Evolutionary conservation across 371 early-diverging fungal species (phyloP).

Genomic region (Circinella umbellata): DNA sequence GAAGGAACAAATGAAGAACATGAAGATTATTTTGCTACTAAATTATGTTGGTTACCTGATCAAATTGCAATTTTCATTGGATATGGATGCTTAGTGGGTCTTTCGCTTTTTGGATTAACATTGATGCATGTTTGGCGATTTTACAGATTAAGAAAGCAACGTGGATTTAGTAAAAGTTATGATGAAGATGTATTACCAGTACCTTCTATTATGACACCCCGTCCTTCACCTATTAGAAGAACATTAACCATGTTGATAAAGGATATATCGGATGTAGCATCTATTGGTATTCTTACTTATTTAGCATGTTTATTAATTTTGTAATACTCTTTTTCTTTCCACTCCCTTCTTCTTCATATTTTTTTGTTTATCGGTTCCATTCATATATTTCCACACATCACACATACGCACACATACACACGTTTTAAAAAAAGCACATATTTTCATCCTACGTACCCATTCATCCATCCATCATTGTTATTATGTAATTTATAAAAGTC

Average conservation of each 20-base stretch:
- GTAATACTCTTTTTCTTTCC: background rate
- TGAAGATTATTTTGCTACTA: slow-evolving; percentile 15
- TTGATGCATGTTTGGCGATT: background rate
- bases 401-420: no score
- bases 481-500: no score
- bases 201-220: background rate
- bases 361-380: background rate
- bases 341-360: background rate
- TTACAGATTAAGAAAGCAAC: background rate
- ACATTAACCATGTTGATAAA: background rate
- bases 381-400: background rate
- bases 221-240: background rate
- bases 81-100: slow-evolving; percentile 28
- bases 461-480: no score
- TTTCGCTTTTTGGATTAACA: slow-evolving; percentile 18
- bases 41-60: slow-evolving; percentile 47
- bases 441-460: no score
- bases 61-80: slow-evolving; percentile 40
- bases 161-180: background rate
- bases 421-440: no score
- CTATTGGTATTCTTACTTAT: background rate
- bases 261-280: slow-evolving; percentile 5
- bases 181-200: slow-evolving; percentile 1
- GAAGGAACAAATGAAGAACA: background rate
- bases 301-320: slow-evolving; percentile 5